Percentiles rank a stretch among this genome's conserved stretches.
phyloP scores from a whole-genome alignment of 2,329 filamentous ascomycete species.

The Cordyceps sp. region DNA sequence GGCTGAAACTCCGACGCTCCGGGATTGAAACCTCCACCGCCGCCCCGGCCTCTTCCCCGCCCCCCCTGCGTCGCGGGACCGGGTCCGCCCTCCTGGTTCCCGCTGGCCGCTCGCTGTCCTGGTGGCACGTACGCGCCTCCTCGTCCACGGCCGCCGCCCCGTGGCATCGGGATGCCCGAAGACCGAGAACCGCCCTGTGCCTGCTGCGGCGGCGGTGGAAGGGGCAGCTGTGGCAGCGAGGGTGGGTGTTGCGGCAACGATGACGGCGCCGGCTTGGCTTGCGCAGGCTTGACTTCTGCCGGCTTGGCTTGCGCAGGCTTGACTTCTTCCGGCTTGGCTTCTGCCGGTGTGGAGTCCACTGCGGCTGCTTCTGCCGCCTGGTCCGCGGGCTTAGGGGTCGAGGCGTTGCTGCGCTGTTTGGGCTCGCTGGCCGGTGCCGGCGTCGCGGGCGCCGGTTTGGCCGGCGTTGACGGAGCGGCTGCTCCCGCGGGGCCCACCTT shows the following conservation, averaged over 20 bases:
- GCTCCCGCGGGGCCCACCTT: conserved; percentile 30
- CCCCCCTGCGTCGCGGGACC: conserved; percentile 11
- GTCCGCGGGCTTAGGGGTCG: conserved; percentile 6
- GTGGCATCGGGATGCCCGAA: conserved; percentile 24
- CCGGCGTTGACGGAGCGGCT: conserved; percentile 4
- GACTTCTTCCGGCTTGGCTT: too few relatives aligned
- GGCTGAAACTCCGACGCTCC: conserved; percentile 38
- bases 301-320: too few relatives aligned
- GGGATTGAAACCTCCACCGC: conserved; percentile 25
- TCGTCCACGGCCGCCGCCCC: conserved; percentile 22
- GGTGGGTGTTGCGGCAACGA: too few relatives aligned
- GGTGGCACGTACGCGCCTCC: conserved; percentile 21
- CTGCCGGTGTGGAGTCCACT: conserved; percentile 5
- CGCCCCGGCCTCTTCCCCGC: conserved; percentile 19
- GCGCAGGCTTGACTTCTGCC: neutral
- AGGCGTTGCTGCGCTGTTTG: conserved; percentile 1
- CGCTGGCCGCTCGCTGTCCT: conserved; percentile 17
- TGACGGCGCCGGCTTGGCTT: too few relatives aligned
- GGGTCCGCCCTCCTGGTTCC: conserved; percentile 18
- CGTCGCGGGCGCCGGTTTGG: conserved; percentile 2
- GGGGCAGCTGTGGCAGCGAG: conserved; percentile 6
- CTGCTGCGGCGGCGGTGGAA: conserved; percentile 7
- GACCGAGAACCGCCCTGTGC: conserved; percentile 11
- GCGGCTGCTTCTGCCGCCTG: conserved; percentile 1
- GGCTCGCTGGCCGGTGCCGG: neutral